Percentiles rank a stretch among this genome's conserved stretches.
Evolutionary conservation across 2,329 filamentous ascomycete genomes (phyloP).

Genomic region (Xylaria sp.): DNA sequence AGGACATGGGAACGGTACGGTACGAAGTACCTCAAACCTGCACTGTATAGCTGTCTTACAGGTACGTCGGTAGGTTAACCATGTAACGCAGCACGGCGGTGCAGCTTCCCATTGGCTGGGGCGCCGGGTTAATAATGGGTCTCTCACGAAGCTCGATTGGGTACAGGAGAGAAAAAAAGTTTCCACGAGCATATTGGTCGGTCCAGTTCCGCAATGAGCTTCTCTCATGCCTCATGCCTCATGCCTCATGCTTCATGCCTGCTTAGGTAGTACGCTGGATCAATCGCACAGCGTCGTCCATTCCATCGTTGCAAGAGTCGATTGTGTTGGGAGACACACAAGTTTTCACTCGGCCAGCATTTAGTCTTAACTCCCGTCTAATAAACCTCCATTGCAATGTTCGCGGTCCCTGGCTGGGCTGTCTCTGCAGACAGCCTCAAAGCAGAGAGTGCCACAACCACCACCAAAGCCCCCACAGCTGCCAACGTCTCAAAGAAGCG

Average conservation of each 20-base stretch:
- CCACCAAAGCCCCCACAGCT: conserved; percentile 45
- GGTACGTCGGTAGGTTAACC: neutral
- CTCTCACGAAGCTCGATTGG: neutral
- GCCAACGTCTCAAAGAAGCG: conserved; percentile 60
- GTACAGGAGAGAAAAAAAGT: neutral
- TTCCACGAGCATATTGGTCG: neutral
- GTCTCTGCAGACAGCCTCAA: conserved; percentile 78
- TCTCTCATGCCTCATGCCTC: neutral
- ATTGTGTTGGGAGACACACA: neutral
- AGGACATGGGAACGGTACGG: too few relatives aligned
- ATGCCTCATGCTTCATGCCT: too few relatives aligned
- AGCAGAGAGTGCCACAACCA: conserved; percentile 63
- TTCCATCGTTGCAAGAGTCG: neutral
- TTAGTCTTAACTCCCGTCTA: neutral
- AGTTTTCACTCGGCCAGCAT: neutral
- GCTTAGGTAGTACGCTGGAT: neutral
- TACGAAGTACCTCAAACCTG: neutral
- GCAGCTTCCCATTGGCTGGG: neutral
- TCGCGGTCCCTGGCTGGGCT: conserved; percentile 89
- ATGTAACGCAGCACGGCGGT: neutral
- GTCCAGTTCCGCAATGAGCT: neutral
- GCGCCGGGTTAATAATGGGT: neutral
- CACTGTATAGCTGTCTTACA: too few relatives aligned
- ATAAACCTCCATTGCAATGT: conserved; percentile 20
- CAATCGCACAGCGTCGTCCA: neutral